phyloP scores from a whole-genome alignment of 2,329 filamentous ascomycete species.

The Trichophyton schoenleinii region DNA sequence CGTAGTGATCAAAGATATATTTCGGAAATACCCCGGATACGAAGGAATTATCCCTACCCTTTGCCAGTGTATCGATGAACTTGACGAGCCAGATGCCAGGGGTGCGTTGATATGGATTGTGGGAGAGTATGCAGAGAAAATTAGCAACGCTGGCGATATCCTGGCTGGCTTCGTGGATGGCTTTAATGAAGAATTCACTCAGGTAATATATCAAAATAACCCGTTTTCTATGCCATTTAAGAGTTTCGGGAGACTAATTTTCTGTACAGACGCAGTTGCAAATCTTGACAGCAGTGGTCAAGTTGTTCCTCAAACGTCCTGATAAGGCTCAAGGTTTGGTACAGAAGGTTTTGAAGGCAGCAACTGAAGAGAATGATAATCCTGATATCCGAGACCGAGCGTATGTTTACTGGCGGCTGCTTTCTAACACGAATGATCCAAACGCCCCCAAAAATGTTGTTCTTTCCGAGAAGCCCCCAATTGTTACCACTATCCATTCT shows the following conservation, averaged over 20 bases:
- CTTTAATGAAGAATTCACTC: conserved; percentile 93
- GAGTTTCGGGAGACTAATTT: not conserved
- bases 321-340: conserved; percentile 82
- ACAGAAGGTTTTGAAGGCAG: conserved; percentile 83
- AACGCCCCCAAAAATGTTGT: conserved; percentile 87
- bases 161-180: conserved; percentile 80
- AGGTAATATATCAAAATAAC: conserved; percentile 38
- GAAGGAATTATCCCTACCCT: conserved; percentile 95
- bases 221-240: not conserved
- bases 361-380: conserved; percentile 92
- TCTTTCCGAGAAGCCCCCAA: conserved; percentile 85
- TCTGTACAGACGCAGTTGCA: conserved; percentile 73
- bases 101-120: conserved; percentile 97
- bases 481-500: conserved; percentile 85
- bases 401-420: conserved; percentile 94
- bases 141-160: conserved; percentile 95
- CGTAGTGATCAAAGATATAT: conserved; percentile 98
- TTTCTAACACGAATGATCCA: conserved; percentile 68
- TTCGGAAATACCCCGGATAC: conserved; percentile 93
- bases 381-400: conserved; percentile 93
- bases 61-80: conserved; percentile 90
- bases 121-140: conserved; percentile 97
- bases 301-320: conserved; percentile 93
- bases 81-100: conserved; percentile 86
- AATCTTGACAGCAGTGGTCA: conserved; percentile 92